Base-by-base conservation (phyloP, 306 rosid species). In the Citrullus mucosospermus region DNA sequence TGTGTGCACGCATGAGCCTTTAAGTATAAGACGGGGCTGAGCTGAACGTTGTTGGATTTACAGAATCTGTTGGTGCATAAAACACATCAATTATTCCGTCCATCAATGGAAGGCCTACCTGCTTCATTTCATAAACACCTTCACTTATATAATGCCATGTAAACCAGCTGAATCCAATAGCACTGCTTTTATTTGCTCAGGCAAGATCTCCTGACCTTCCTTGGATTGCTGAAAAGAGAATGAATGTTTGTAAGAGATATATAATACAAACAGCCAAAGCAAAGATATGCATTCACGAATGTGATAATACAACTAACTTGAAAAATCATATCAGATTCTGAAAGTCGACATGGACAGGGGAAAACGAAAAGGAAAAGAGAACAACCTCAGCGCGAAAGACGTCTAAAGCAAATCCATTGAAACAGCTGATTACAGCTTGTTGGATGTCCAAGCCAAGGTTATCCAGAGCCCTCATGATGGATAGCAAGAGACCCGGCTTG, bases 401-500 rank as follows among this genome's bases (percentile, higher is more conserved):
- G 68, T 95, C 99, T 80, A 95, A 85, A 79, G 99, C 99, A 79
- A 95, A 95, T 34, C 97, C 99, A 79, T 95, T 92, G 85, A 95
- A 95, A 86, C 99, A 95, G 81, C 99, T 95, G 67, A 95, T 92
- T 46, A 95, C 99, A 68, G 99, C 99, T 72, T 95, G 99, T 81
- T 95, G 99, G 82, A 95, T 88, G 81, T 95, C 99, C 86, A 95
- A 79, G 59, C 99, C 99, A 4, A 95, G 93, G 86, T 80, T 89
- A 69, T 95, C 99, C 85, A 95, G 78, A 75, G 97, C 93, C 85
- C 89, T 91, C 92, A 95, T 88, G 68, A 97, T 88, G 67, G 99
- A 92, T 54, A 95, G 92, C 86, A 95, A 81, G 76, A 95, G 93
- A 48, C 99, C 99, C 11, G 97, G 96, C 81, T 96, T 86, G 65